phyloP scores from a whole-genome alignment of 1,284 basidiomycete genomes.

The Schizophyllum commune region DNA sequence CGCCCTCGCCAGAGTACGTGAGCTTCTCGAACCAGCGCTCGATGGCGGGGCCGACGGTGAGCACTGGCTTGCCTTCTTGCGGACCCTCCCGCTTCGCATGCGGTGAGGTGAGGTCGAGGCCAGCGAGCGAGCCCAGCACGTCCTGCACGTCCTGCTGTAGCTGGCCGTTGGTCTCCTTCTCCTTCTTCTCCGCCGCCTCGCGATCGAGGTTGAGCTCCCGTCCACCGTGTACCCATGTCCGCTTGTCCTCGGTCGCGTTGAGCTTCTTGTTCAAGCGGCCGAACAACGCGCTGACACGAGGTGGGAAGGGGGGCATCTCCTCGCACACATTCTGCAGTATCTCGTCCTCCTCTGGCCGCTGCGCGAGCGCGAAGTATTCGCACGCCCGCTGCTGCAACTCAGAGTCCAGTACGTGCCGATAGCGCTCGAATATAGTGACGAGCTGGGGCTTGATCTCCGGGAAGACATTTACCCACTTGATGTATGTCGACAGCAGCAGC shows the following conservation, averaged over 20 bases:
- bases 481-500: conserved; percentile 91
- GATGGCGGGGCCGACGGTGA: conserved; percentile 63
- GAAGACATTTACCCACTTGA: conserved; percentile 99
- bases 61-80: conserved; percentile 26
- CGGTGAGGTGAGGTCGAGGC: conserved; percentile 63
- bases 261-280: conserved; percentile 84
- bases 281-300: conserved; percentile 86
- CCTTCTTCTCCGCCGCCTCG: conserved; percentile 38
- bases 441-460: conserved; percentile 96
- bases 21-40: conserved; percentile 90
- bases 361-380: conserved; percentile 87
- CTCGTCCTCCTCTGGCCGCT: conserved; percentile 81
- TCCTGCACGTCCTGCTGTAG: conserved; percentile 36
- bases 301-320: conserved; percentile 98
- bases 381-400: conserved; percentile 98
- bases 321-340: conserved; percentile 93
- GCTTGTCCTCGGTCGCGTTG: conserved; percentile 85
- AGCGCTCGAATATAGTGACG: conserved; percentile 94
- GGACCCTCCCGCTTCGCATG: conserved; percentile 17
- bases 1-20: conserved; percentile 75
- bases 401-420: conserved; percentile 94
- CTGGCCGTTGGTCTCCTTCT: conserved; percentile 13
- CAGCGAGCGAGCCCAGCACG: conserved; percentile 73
- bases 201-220: conserved; percentile 85
- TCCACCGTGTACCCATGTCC: conserved; percentile 93